phyloP scores from a whole-genome alignment of 2,329 filamentous ascomycete species.

The Pestalotiopsis sp. region DNA sequence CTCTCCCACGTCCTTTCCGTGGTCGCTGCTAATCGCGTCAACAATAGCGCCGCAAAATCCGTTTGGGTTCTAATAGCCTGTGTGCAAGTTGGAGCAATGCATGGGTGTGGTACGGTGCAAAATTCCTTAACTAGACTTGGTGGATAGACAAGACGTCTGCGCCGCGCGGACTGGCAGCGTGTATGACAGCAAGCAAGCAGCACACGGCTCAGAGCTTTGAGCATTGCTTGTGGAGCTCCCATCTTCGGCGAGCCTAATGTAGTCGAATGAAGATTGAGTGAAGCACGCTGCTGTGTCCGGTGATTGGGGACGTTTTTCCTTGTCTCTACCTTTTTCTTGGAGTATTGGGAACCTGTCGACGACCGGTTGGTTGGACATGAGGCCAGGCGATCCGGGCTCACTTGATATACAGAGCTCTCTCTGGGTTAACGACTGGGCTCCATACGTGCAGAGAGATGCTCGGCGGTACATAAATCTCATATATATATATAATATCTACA shows the following conservation, averaged over 20 bases:
- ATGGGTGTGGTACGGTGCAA: neutral
- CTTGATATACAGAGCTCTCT: neutral
- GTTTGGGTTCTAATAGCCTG: conserved; percentile 46
- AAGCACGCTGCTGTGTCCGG: neutral
- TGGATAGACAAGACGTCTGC: neutral
- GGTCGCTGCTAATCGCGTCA: neutral
- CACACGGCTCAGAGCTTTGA: neutral
- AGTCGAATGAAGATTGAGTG: neutral
- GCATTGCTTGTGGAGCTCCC: neutral
- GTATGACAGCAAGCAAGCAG: neutral
- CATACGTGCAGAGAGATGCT: neutral
- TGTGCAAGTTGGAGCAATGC: neutral
- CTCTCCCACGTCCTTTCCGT: neutral
- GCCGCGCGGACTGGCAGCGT: neutral
- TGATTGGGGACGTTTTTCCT: neutral
- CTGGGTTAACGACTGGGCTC: neutral
- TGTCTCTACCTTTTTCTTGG: neutral
- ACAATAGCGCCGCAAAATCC: conserved; percentile 53
- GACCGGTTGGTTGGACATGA: neutral
- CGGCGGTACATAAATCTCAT: conserved; percentile 1
- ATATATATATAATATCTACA: conserved; percentile 8
- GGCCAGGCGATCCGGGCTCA: neutral
- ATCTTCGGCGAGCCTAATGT: neutral
- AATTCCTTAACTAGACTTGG: neutral
- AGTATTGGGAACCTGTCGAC: neutral